A percentile compares a stretch with the other conserved stretches of the same genome.
These are phyloP conservation scores for Phialophora verrucosa DNA, from an alignment of 2,329 filamentous ascomycete species.

Conservation along the genomic window DNA sequence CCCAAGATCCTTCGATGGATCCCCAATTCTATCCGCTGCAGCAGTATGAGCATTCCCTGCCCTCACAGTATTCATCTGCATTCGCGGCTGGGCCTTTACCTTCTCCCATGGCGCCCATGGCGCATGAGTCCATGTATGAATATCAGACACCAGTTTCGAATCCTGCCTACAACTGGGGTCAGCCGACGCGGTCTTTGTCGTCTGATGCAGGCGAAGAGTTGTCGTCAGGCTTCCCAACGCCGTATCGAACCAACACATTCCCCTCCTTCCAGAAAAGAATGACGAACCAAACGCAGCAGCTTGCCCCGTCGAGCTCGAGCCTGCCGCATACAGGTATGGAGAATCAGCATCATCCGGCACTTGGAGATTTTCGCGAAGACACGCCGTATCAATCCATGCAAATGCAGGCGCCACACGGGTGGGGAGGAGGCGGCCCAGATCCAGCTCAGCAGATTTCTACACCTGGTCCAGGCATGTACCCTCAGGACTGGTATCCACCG, in stretches of 20 bases:
- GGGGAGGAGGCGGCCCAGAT: conserved; percentile 18
- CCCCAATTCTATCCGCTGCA: conserved; percentile 26
- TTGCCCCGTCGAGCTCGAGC: conserved; percentile 16
- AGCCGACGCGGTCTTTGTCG: conserved; percentile 27
- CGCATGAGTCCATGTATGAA: conserved; percentile 23
- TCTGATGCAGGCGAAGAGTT: conserved; percentile 23
- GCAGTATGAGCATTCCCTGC: conserved; percentile 19
- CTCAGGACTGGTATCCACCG: conserved; percentile 29
- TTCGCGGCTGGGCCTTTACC: conserved; percentile 24
- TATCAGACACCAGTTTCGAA: conserved; percentile 24
- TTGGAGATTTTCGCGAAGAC: conserved; percentile 17
- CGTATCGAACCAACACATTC: conserved; percentile 33
- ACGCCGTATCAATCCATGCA: conserved; percentile 29
- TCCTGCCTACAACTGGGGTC: conserved; percentile 26
- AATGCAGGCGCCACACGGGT: conserved; percentile 18
- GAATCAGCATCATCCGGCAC: conserved; percentile 11
- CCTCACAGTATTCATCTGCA: conserved; percentile 19
- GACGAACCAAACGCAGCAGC: conserved; percentile 23
- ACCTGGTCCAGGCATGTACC: conserved; percentile 14
- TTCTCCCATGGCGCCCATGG: conserved; percentile 17
- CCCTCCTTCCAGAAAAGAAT: conserved; percentile 30
- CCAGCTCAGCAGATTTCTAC: conserved; percentile 15
- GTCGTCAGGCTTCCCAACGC: conserved; percentile 26
- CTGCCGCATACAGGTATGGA: conserved; percentile 22
- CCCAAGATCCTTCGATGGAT: conserved; percentile 19